Base-by-base conservation (phyloP, 768 basidiomycete species). In the Mycena crocata region DNA sequence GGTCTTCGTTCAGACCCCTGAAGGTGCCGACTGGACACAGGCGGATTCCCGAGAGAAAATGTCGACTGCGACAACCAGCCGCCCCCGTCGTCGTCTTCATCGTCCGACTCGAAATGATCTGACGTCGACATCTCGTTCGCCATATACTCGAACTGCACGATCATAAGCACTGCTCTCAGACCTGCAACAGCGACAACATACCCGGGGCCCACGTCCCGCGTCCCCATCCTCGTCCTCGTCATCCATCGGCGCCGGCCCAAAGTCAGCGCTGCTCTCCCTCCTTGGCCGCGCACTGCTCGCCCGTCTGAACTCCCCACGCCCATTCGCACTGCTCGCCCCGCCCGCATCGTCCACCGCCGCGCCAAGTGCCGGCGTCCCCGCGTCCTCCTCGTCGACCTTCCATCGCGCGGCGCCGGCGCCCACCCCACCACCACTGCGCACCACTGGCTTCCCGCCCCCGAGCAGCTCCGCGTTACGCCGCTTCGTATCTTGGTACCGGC, bases 401-500 rank as follows among this genome's bases (percentile, higher is more conserved):
- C 90, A 91, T 68, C 85, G 83, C 12, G 78, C 71, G 44, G 77
- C 69, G 37, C 78, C 72, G 70, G 76, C 32, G 69, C 67, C 55
- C 63, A 72, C 13, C 75, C 76, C 30, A 81, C 77, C 13, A 75
- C 76, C 65, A 17, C 32, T 12, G n/a, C 65, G 55, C 51, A 93
- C 76, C 0, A 86, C 83, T 6, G 93, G 93, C 76, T 93, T 94
- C 8, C 93, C 93, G 21, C 96, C 97, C 4, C 95, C 96, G 19
- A 99, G 85, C 12, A 93, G 83, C 68, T 87, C 87, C 17, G 84
- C 86, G 73, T 98, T 96, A 42, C 90, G 89, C 68, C 86, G 87
- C 81, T 95, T 95, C 13, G 95, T 93, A 77, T 98, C 95, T 39
- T 87, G 85, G 71, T 96, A 94, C 37, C 93, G 82, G 7, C 93